phyloP scores from a whole-genome alignment of 495 filamentous ascomycete species.

The Sordaria brevicollis region DNA sequence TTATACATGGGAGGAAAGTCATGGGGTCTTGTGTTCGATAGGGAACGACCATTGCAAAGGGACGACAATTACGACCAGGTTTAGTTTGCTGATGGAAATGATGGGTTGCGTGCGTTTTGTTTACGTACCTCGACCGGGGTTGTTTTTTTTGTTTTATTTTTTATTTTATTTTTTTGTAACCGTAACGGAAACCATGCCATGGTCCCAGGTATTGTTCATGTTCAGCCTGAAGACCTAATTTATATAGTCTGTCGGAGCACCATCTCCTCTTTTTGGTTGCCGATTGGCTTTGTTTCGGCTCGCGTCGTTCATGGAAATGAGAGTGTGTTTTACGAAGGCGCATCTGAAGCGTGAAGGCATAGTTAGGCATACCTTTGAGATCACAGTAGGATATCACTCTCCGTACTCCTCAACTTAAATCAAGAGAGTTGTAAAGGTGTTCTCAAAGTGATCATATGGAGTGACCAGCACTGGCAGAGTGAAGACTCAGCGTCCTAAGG shows the following conservation, averaged over 20 bases:
- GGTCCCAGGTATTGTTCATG: background rate
- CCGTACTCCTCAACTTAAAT: background rate
- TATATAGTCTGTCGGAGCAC: background rate
- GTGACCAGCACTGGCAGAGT: background rate
- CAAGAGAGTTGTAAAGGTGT: background rate
- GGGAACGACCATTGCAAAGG: slow-evolving; percentile 5
- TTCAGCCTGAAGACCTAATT: background rate
- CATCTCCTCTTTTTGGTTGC: background rate
- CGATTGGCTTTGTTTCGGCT: background rate
- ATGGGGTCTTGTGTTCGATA: slow-evolving; percentile 11
- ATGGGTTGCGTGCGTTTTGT: background rate
- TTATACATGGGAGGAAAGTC: slow-evolving; percentile 16
- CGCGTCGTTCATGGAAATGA: background rate
- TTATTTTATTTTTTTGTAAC: too few relatives aligned
- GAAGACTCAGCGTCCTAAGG: too few relatives aligned
- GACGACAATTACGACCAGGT: background rate
- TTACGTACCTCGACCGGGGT: background rate
- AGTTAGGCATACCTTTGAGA: background rate
- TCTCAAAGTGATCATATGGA: background rate
- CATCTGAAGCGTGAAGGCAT: background rate
- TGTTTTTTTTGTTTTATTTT: too few relatives aligned
- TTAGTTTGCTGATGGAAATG: background rate
- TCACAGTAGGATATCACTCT: background rate
- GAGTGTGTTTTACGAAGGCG: background rate
- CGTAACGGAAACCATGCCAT: background rate